Evolutionary conservation across 345 rosid species (phyloP).

Genomic region (Psidium friedrichsthalianum): DNA sequence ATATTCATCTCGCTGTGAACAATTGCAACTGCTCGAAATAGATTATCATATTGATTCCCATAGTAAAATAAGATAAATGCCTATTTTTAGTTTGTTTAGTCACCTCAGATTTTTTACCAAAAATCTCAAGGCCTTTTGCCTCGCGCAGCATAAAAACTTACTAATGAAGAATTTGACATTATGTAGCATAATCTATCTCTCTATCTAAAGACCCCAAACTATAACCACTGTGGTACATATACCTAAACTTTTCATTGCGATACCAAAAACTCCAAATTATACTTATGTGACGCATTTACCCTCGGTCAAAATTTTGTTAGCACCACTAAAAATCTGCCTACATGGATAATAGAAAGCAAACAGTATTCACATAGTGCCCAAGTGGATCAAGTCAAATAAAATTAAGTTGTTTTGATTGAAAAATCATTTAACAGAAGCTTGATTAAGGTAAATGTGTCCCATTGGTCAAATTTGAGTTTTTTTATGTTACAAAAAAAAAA

Average conservation of each 20-base stretch:
- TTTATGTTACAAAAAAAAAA: too few species aligned
- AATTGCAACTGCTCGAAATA: background rate
- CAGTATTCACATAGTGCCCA: background rate
- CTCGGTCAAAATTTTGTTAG: too few species aligned
- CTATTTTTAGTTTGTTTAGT: background rate
- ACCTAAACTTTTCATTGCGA: too few species aligned
- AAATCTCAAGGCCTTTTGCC: background rate
- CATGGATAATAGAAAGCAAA: too few species aligned
- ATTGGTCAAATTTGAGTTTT: too few species aligned
- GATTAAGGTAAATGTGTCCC: background rate
- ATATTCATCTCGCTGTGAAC: background rate
- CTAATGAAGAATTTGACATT: background rate
- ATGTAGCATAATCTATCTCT: background rate
- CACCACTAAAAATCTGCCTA: too few species aligned
- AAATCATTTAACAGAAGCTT: too few species aligned
- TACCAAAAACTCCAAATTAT: too few species aligned
- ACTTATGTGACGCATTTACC: background rate
- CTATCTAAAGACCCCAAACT: background rate
- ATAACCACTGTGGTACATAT: too few species aligned
- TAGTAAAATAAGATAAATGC: background rate
- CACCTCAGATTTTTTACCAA: background rate
- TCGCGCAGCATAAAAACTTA: fast-evolving
- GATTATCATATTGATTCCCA: background rate
- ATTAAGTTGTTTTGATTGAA: too few species aligned
- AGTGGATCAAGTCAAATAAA: too few species aligned